A percentile compares a stretch with the other conserved stretches of the same genome.
Evolutionary conservation across 495 filamentous ascomycete species (phyloP).

Genomic region (Chaetomium fimeti): DNA sequence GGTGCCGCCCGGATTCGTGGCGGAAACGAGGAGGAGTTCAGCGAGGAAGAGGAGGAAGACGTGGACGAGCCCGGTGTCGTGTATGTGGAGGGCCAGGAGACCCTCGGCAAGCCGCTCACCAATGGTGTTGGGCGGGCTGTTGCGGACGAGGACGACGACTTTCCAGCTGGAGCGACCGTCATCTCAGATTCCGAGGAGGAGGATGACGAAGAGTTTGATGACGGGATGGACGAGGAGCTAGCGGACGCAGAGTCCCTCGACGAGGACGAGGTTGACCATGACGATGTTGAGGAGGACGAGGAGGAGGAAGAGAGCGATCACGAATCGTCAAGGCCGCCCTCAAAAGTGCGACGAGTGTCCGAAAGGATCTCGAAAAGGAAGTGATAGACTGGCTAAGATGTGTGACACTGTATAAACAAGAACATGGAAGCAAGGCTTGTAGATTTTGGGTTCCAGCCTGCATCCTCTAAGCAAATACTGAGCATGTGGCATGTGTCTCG

Average conservation of each 20-base stretch:
- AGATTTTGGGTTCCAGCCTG: too few relatives aligned
- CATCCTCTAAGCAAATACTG: too few relatives aligned
- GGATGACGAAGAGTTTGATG: conserved; percentile 36
- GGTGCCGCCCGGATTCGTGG: conserved; percentile 39
- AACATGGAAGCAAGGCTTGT: too few relatives aligned
- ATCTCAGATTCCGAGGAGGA: conserved; percentile 36
- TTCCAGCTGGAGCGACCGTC: conserved; percentile 25
- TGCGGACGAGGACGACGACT: conserved; percentile 34
- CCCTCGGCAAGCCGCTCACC: conserved; percentile 42
- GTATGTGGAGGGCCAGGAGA: conserved; percentile 80
- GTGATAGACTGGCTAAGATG: conserved; percentile 12
- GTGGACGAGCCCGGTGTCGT: conserved; percentile 60
- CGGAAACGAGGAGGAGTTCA: conserved; percentile 67
- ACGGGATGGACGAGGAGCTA: conserved; percentile 34
- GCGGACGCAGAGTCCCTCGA: conserved; percentile 37
- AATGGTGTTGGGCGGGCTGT: conserved; percentile 36
- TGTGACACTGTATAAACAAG: background rate
- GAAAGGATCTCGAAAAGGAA: conserved; percentile 33
- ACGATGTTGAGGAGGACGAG: conserved; percentile 42
- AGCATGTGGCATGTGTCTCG: too few relatives aligned
- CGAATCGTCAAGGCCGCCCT: conserved; percentile 35
- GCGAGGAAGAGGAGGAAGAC: conserved; percentile 68
- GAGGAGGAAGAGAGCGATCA: conserved; percentile 34
- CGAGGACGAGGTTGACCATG: conserved; percentile 43
- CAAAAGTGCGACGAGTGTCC: conserved; percentile 39